phyloP scores from a whole-genome alignment of 1,284 basidiomycete genomes.

The Naganishia sp. region DNA sequence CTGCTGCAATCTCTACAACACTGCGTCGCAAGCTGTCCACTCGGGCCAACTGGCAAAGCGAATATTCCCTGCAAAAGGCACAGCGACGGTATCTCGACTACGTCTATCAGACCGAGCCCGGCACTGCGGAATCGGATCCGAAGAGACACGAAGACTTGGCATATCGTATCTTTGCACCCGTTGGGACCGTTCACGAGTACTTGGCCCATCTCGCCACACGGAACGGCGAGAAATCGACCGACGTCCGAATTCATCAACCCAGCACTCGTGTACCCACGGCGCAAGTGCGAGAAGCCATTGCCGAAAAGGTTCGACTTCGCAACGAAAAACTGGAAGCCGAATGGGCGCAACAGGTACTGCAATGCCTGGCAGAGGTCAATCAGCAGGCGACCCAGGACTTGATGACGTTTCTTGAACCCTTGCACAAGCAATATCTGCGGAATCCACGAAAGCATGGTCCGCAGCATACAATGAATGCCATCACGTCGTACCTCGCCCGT shows the following conservation, averaged over 20 bases:
- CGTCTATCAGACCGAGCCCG: slow-evolving; percentile 9
- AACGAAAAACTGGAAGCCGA: slow-evolving; percentile 17
- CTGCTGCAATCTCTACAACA: neutral
- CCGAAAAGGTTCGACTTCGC: slow-evolving; percentile 21
- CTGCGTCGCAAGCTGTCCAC: slow-evolving; percentile 8
- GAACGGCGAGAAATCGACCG: neutral
- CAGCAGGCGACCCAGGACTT: neutral
- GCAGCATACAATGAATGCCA: slow-evolving; percentile 18
- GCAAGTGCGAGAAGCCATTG: slow-evolving; percentile 25
- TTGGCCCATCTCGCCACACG: slow-evolving; percentile 13
- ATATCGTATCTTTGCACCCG: slow-evolving; percentile 31
- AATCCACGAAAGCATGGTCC: slow-evolving; percentile 25
- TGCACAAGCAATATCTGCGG: slow-evolving; percentile 28
- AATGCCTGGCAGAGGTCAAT: neutral
- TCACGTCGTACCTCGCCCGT: slow-evolving; percentile 15
- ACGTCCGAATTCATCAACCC: neutral
- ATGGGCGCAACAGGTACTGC: slow-evolving; percentile 16
- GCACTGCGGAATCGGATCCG: neutral
- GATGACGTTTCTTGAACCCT: slow-evolving; percentile 19
- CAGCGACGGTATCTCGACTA: slow-evolving; percentile 31
- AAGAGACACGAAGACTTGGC: slow-evolving; percentile 8
- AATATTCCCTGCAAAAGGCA: slow-evolving; percentile 28
- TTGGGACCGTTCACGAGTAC: slow-evolving; percentile 2
- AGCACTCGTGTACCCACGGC: slow-evolving; percentile 10
- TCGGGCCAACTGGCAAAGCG: slow-evolving; percentile 28